Evolutionary conservation across 2,329 filamentous ascomycete species (phyloP).

Genomic region (Colletotrichum noveboracense): DNA sequence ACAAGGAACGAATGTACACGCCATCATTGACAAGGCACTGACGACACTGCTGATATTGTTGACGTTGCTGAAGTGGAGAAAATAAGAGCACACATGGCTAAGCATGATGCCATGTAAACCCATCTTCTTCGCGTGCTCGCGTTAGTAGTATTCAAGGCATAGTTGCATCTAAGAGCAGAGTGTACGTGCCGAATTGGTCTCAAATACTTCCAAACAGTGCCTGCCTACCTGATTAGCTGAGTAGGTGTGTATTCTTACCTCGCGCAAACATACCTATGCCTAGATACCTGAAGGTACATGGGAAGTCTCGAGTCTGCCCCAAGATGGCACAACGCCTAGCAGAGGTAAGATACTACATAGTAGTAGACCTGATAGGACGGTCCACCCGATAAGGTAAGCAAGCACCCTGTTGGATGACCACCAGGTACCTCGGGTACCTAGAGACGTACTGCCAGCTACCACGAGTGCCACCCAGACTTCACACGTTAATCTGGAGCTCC

Average conservation of each 20-base stretch:
- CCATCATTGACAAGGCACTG: background rate
- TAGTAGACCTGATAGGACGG: background rate
- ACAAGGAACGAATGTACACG: background rate
- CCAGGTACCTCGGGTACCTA: background rate
- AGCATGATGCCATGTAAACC: background rate
- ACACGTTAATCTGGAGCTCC: background rate
- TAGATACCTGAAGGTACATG: too few relatives aligned
- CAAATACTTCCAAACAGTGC: background rate
- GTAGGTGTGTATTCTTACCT: background rate
- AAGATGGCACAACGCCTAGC: too few relatives aligned
- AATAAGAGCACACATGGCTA: background rate
- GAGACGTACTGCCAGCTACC: background rate
- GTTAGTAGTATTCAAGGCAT: background rate
- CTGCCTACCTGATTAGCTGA: background rate
- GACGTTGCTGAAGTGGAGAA: background rate
- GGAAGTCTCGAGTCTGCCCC: too few relatives aligned
- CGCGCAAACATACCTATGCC: background rate
- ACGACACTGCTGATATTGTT: background rate
- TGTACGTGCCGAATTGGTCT: background rate
- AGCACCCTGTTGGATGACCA: background rate
- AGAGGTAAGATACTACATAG: too few relatives aligned
- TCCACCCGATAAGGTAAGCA: background rate
- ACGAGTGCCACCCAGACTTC: background rate
- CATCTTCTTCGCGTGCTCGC: background rate
- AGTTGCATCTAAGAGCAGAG: background rate